Conservation (phyloP, 148 eudicot species). For the Silene latifolia region DNA sequence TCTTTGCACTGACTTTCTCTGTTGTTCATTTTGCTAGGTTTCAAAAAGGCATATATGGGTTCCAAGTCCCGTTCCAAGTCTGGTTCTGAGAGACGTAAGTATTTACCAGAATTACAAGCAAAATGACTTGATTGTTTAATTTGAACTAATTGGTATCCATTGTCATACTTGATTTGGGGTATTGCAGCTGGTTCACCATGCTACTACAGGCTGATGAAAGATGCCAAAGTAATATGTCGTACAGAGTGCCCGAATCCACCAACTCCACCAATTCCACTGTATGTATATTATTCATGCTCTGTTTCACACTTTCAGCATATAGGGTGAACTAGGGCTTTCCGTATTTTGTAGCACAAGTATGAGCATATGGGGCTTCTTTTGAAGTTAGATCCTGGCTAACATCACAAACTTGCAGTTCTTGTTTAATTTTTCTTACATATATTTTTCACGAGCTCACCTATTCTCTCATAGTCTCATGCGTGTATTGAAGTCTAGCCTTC, state of each 20-base stretch:
- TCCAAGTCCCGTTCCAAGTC: neutral
- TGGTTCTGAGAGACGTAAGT: slow-evolving; percentile 18
- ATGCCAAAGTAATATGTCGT: slow-evolving; percentile 33
- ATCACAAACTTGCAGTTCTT: neutral
- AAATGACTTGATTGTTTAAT: neutral
- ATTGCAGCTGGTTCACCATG: slow-evolving; percentile 26
- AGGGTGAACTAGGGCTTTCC: neutral
- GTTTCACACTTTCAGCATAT: neutral
- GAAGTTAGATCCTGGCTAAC: neutral
- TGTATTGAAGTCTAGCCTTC: neutral
- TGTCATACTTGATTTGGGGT: neutral
- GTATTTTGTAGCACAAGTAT: neutral
- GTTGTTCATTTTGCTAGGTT: neutral
- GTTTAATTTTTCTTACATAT: too few relatives aligned
- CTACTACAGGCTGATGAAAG: slow-evolving; percentile 32
- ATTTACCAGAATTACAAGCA: neutral
- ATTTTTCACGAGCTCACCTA: neutral
- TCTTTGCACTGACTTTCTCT: neutral
- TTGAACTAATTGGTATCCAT: neutral
- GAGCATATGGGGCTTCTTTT: too few relatives aligned
- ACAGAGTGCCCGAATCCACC: slow-evolving; percentile 36
- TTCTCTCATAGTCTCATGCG: neutral
- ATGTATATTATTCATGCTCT: slow-evolving; percentile 11
- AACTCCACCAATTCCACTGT: slow-evolving; percentile 35
- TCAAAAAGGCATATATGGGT: slow-evolving; percentile 8